These are phyloP conservation scores for Sporothrix sp. DNA, from an alignment of 2,329 filamentous ascomycete genomes.

Conservation along the genomic window DNA sequence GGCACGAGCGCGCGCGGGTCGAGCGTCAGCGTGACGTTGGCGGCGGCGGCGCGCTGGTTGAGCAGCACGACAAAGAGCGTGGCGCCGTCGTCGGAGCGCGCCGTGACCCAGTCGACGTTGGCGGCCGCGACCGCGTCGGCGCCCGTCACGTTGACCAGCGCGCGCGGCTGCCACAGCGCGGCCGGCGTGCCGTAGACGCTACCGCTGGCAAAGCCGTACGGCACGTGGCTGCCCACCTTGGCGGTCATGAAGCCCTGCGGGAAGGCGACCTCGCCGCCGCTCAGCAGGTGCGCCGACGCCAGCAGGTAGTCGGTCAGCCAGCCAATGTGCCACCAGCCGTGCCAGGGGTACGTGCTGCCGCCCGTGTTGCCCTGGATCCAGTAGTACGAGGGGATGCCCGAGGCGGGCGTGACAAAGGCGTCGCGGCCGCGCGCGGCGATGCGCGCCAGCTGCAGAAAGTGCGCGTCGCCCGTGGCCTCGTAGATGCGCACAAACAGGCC, in stretches of 20 bases:
- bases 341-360: conserved; percentile 13
- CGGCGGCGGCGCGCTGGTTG: not conserved
- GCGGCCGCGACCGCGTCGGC: too few species aligned
- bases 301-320: conserved; percentile 16
- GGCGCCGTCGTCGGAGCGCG: conserved; percentile 3
- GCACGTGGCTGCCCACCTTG: conserved; percentile 15
- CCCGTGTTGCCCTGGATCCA: conserved; percentile 14
- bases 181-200: conserved; percentile 9
- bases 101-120: conserved; percentile 11
- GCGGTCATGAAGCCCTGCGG: conserved; percentile 13
- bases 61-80: conserved; percentile 10
- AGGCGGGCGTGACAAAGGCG: conserved; percentile 10
- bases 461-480: conserved; percentile 10
- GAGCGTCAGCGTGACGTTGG: not conserved
- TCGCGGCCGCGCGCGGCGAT: conserved; percentile 13
- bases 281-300: conserved; percentile 8
- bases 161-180: conserved; percentile 10
- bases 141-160: not conserved
- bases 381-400: conserved; percentile 15
- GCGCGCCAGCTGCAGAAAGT: conserved; percentile 12
- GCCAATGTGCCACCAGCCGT: conserved; percentile 17
- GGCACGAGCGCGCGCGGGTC: conserved; percentile 5
- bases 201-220: conserved; percentile 10
- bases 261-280: conserved; percentile 9
- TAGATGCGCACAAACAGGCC: conserved; percentile 13